Percentiles rank a stretch among this genome's conserved stretches.
These are phyloP conservation scores for Tetracladium marchalianum DNA, from an alignment of 495 filamentous ascomycete genomes.

Conservation along the genomic window DNA sequence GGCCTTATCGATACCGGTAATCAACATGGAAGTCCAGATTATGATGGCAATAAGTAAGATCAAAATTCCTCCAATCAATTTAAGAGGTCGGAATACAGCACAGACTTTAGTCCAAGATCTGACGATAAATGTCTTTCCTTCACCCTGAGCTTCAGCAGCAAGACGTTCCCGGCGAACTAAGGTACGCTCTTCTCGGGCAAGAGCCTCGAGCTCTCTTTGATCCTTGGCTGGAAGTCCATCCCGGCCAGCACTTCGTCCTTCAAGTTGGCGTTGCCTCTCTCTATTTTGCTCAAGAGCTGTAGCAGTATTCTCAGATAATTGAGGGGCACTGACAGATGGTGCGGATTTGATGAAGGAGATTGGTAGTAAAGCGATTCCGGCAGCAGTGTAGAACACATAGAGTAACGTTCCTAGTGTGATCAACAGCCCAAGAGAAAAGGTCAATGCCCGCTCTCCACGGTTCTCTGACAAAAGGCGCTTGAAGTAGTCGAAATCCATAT, in stretches of 20 bases:
- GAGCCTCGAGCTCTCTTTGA: conserved; percentile 74
- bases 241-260: conserved; percentile 73
- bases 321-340: conserved; percentile 68
- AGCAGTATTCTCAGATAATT: conserved; percentile 62
- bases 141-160: conserved; percentile 67
- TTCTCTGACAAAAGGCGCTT: conserved; percentile 74
- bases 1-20: conserved; percentile 92
- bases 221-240: conserved; percentile 72
- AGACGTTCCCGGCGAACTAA: conserved; percentile 82
- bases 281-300: conserved; percentile 75
- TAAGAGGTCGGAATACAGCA: conserved; percentile 70
- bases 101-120: conserved; percentile 66
- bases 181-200: conserved; percentile 84
- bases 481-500: conserved; percentile 81
- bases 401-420: conserved; percentile 76
- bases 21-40: conserved; percentile 84
- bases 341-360: conserved; percentile 84
- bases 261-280: conserved; percentile 83
- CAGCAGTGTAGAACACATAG: conserved; percentile 80
- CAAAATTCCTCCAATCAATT: conserved; percentile 74
- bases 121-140: conserved; percentile 59
- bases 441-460: conserved; percentile 83
- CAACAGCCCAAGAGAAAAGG: conserved; percentile 77
- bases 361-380: conserved; percentile 81
- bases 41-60: conserved; percentile 60